Evolutionary conservation across 352 stramenopile species (phyloP).

Genomic region (Pythium oligandrum): DNA sequence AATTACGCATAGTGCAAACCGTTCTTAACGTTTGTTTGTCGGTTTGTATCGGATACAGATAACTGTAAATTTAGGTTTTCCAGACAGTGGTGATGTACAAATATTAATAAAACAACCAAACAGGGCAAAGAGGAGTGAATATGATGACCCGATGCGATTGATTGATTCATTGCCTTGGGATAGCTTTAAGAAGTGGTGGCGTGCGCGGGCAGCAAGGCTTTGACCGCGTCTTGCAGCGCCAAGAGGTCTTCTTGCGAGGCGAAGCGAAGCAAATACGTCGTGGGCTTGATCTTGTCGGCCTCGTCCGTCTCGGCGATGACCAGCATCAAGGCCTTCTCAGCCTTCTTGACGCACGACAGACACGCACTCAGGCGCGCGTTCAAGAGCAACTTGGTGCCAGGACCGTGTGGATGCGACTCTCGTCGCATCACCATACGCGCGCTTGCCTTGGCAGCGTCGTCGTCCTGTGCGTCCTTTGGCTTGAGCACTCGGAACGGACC

Average conservation of each 20-base stretch:
- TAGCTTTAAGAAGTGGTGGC: slow-evolving; percentile 16
- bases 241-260: slow-evolving; percentile 53
- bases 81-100: too few relatives aligned
- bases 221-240: slow-evolving; percentile 37
- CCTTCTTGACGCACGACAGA: slow-evolving; percentile 61
- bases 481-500: slow-evolving; percentile 65
- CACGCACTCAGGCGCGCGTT: slow-evolving; percentile 64
- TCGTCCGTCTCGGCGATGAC: slow-evolving; percentile 51
- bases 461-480: slow-evolving; percentile 30
- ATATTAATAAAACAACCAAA: too few relatives aligned
- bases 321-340: slow-evolving; percentile 71
- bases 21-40: too few relatives aligned
- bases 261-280: slow-evolving; percentile 71
- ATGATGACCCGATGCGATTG: too few relatives aligned
- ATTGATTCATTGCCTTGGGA: too few relatives aligned
- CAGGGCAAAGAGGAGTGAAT: too few relatives aligned
- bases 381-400: slow-evolving; percentile 72
- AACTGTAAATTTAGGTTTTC: too few relatives aligned
- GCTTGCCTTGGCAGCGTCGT: slow-evolving; percentile 32
- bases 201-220: slow-evolving; percentile 16
- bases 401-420: slow-evolving; percentile 66
- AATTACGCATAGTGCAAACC: slow-evolving; percentile 7
- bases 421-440: slow-evolving; percentile 74
- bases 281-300: slow-evolving; percentile 43
- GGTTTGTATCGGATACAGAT: too few relatives aligned